Evolutionary conservation across 441 rosid genomes (phyloP), one percentile per base, ranked within the genome.

Genomic region (Erysimum pusillum): DNA sequence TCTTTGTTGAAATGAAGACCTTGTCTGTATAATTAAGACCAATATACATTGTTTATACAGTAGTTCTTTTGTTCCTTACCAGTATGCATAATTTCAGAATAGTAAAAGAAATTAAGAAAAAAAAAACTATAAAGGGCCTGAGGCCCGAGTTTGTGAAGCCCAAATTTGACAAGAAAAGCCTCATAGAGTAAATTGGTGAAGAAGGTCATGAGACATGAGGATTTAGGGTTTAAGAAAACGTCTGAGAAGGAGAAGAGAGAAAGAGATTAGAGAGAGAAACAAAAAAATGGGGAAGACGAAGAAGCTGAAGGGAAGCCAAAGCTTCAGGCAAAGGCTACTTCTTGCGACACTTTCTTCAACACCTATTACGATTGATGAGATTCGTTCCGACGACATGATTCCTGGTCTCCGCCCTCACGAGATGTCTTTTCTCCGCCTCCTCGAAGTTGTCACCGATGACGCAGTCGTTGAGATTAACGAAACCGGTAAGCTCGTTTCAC

Each of bases 321-420:
- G 81, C 85, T 78, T 90, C 15, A 84, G 98, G 72, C 97, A 86
- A 65, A 83, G 96, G 63, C 81, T 93, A n/a, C 85, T 91, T 10
- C 80, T 93, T 51, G 67, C 99, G 8, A 90, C 92, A 1, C 90
- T 93, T 59, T 85, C 91, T 6, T 76, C 84, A n/a, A 89, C 88
- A 15, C 88, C 95, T 18, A 63, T 95, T 57, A 53, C 77, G 41
- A 80, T 93, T 6, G 90, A 90, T 6, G 95, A 85, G 54, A 88
- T 95, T 64, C 95, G 91, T 20, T 77, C 91, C 67, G 88, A 87
- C 18, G 86, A 88, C 38, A 85, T 83, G 32, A 66, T 85, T 39
- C 97, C 97, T 6, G 97, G 98, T 52, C 97, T 91, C 70, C 91
- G 80, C 11, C 89, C 84, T 14, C 88, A 93, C 58, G 95, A 95